A percentile compares a stretch with the other conserved stretches of the same genome.
phyloP scores from a whole-genome alignment of 495 filamentous ascomycete genomes.

The Aspergillus cavernicola region DNA sequence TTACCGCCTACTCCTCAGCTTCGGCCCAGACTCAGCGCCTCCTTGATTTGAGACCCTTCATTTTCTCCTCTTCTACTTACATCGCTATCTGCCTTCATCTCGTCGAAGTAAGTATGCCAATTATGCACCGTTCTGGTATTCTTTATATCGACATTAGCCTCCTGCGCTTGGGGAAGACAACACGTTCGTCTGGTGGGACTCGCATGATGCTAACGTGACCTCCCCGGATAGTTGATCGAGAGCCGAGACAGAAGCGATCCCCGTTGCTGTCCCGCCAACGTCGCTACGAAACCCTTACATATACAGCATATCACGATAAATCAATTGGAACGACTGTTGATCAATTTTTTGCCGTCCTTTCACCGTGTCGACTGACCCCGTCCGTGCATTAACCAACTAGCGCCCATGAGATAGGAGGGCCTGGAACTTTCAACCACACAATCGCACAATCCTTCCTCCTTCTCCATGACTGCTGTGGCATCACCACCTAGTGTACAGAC shows the following conservation, averaged over 20 bases:
- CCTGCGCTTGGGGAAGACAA: constrained; percentile 1
- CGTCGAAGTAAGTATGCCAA: constrained; percentile 10
- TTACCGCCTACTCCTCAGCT: constrained; percentile 32
- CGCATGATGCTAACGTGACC: constrained; percentile 24
- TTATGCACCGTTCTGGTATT: background rate
- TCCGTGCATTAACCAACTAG: constrained; percentile 15
- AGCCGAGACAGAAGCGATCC: constrained; percentile 2
- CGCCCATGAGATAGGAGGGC: constrained; percentile 20
- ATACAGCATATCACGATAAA: constrained; percentile 5
- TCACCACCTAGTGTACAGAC: constrained; percentile 85
- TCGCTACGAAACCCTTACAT: constrained; percentile 1
- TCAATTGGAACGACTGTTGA: background rate
- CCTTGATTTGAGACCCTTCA: constrained; percentile 26
- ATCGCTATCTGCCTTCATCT: constrained; percentile 5
- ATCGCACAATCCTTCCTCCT: constrained; percentile 27
- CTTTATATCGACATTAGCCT: background rate
- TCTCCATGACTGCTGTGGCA: constrained; percentile 94
- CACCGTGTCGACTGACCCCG: constrained; percentile 1
- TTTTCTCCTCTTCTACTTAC: constrained; percentile 3
- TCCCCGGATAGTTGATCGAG: constrained; percentile 15
- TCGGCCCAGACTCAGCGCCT: constrained; percentile 34
- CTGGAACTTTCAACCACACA: constrained; percentile 11
- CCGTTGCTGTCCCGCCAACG: constrained; percentile 13
- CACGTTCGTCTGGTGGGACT: constrained; percentile 13
- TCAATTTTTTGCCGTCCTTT: background rate